A percentile compares a stretch with the other conserved stretches of the same genome.
Evolutionary conservation across 768 basidiomycete species (phyloP).

Genomic region (Suillus lakei): DNA sequence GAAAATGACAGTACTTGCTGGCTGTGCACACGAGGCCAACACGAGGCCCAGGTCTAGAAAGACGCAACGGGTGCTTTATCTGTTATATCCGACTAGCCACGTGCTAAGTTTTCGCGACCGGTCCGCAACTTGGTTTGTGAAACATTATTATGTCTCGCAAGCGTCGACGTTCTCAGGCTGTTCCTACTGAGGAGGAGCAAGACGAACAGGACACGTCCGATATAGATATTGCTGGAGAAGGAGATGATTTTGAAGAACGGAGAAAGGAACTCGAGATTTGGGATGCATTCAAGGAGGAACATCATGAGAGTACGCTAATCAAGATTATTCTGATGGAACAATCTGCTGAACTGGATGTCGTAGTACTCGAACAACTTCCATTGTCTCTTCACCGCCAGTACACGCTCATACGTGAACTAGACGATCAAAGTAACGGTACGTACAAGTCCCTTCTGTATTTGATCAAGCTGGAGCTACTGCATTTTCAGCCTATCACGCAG

Average conservation of each 20-base stretch:
- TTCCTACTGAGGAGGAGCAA: conserved; percentile 33
- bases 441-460: conserved; percentile 2
- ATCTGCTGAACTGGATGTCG: conserved; percentile 3
- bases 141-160: conserved; percentile 41
- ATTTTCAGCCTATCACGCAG: conserved; percentile 42
- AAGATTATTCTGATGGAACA: background rate
- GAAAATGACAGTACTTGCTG: background rate
- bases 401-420: conserved; percentile 72
- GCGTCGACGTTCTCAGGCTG: conserved; percentile 51
- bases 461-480: conserved; percentile 10
- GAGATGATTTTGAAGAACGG: conserved; percentile 23
- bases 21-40: background rate
- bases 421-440: conserved; percentile 65
- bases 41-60: too few relatives aligned
- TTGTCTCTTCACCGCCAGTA: conserved; percentile 74
- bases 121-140: background rate
- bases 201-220: conserved; percentile 11
- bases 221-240: conserved; percentile 16
- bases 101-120: background rate
- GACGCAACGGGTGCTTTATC: too few relatives aligned
- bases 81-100: background rate
- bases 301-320: conserved; percentile 66
- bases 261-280: conserved; percentile 70
- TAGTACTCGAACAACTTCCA: conserved; percentile 82
- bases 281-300: conserved; percentile 79